A percentile compares a stretch with the other conserved stretches of the same genome.
Conservation (phyloP, 495 filamentous ascomycete genomes). For the Podospora anserina region DNA sequence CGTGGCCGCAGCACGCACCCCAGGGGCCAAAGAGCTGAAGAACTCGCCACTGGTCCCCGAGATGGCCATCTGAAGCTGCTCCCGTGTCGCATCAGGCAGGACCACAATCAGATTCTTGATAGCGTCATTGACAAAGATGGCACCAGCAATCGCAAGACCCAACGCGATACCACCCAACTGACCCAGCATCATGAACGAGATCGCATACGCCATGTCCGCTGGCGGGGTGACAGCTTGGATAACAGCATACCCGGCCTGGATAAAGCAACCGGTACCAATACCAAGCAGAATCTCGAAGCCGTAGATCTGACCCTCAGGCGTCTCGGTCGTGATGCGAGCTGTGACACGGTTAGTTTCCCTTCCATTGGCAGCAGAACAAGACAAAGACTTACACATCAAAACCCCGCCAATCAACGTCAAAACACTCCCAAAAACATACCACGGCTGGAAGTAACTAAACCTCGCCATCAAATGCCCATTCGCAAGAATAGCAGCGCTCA, state of each 20-base stretch:
- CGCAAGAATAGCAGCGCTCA: constrained; percentile 43
- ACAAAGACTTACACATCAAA: constrained; percentile 35
- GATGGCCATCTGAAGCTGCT: too few species aligned
- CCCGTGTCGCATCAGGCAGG: too few species aligned
- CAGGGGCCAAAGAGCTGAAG: too few species aligned
- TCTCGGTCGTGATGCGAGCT: constrained; percentile 12
- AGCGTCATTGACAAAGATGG: constrained; percentile 6
- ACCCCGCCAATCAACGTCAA: constrained; percentile 52
- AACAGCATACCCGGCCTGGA: constrained; percentile 51
- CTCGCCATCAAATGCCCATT: constrained; percentile 52
- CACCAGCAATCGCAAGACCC: constrained; percentile 15
- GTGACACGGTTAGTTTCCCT: too few species aligned
- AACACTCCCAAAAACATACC: constrained; percentile 51
- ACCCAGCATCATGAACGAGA: constrained; percentile 49
- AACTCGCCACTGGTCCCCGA: too few species aligned
- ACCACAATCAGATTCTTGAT: too few species aligned
- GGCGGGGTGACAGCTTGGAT: constrained; percentile 46
- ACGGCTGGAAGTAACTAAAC: constrained; percentile 54
- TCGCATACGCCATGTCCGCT: constrained; percentile 39
- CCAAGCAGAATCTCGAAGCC: constrained; percentile 53
- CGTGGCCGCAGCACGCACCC: too few species aligned
- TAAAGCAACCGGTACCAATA: constrained; percentile 50
- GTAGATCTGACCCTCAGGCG: constrained; percentile 45
- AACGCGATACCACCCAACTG: constrained; percentile 11
- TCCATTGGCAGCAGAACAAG: too few species aligned